Base-by-base conservation (phyloP, 164 flowering plant genomes). In the Amborella trichopoda region DNA sequence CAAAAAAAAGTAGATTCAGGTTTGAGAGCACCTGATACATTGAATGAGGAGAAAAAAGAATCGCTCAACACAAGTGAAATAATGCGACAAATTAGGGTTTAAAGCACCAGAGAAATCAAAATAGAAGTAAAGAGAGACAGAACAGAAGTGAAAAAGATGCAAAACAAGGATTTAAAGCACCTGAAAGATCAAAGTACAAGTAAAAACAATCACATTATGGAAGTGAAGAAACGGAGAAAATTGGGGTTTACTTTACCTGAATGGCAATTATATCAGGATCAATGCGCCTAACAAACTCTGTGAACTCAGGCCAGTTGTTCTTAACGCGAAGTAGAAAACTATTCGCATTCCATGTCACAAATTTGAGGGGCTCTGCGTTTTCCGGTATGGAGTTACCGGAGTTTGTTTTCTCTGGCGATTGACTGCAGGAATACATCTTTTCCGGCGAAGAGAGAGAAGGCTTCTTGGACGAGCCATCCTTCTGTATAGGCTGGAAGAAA, bases 271-370 rank as follows among this genome's bases (percentile, higher is more conserved):
- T 75, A 51, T 91, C 99, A 28, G 99, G 95, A 56, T 91, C 95
- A 22, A 78, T 16, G 16, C 10, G 52, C 16, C 75, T 37, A 11
- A 91, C 49, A 54, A 91, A 77, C 26, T 74, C 73, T 37, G 78
- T 59, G 68, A 87, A 71, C 59, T 87, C 81, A 11, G 84, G 58
- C 91, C 81, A 84, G 73, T 87, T 63, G 62, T 77, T 91, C 64
- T 84, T 91, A 36, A 76, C 81, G 4, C 99, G 81, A 27, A 91
- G 75, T 14, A 91, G 89, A 16, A 91, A 70, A 58, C 99, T 91
- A 54, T 91, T 91, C 12, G 96, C 96, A 28, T 91, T 91, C 99
- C 99, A 91, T 3, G 99, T 82, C 36, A 91, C 1, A 66, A 87
- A 93, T 72, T 80, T 93, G 50, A 58, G 99, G 94, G 52, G 79